These are phyloP conservation scores for Ophiognomonia clavigignenti-juglandacearum DNA, from an alignment of 2,329 filamentous ascomycete species.

Conservation along the genomic window DNA sequence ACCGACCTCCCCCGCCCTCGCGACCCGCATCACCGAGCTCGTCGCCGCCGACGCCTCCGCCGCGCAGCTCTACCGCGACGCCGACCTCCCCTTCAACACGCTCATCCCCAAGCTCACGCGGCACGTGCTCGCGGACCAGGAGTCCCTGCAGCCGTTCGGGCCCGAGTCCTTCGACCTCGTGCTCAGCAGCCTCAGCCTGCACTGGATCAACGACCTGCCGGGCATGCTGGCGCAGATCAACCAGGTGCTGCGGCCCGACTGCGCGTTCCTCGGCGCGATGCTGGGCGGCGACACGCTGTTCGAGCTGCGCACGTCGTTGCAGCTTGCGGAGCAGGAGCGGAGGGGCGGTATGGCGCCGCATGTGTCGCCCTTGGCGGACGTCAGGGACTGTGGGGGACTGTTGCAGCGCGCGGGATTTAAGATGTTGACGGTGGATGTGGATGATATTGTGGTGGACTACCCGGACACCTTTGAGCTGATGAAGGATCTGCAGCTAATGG, in stretches of 20 bases:
- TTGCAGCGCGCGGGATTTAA: constrained; percentile 87
- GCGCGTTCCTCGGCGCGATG: constrained; percentile 93
- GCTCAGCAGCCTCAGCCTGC: constrained; percentile 80
- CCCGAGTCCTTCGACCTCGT: constrained; percentile 81
- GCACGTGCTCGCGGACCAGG: constrained; percentile 67
- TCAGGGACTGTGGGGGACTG: constrained; percentile 83
- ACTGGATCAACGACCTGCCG: constrained; percentile 97
- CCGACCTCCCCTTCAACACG: constrained; percentile 67
- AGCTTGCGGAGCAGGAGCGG: constrained; percentile 86
- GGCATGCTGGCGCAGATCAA: constrained; percentile 81
- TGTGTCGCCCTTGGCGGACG: constrained; percentile 86
- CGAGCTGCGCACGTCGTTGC: constrained; percentile 87
- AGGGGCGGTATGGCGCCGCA: constrained; percentile 88
- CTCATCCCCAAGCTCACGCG: constrained; percentile 64
- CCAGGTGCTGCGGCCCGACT: constrained; percentile 80
- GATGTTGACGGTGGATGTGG: constrained; percentile 92
- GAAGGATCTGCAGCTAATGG: constrained; percentile 94
- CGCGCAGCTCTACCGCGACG: constrained; percentile 75
- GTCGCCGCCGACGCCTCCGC: constrained; percentile 79
- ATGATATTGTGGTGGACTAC: constrained; percentile 95
- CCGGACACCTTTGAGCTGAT: constrained; percentile 87
- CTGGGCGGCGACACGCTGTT: constrained; percentile 91
- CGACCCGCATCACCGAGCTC: constrained; percentile 66
- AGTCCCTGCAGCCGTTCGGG: constrained; percentile 66
- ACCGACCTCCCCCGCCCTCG: constrained; percentile 60